These are phyloP conservation scores for Wolfiporia cocos DNA, from an alignment of 1,284 basidiomycete genomes.

Conservation along the genomic window DNA sequence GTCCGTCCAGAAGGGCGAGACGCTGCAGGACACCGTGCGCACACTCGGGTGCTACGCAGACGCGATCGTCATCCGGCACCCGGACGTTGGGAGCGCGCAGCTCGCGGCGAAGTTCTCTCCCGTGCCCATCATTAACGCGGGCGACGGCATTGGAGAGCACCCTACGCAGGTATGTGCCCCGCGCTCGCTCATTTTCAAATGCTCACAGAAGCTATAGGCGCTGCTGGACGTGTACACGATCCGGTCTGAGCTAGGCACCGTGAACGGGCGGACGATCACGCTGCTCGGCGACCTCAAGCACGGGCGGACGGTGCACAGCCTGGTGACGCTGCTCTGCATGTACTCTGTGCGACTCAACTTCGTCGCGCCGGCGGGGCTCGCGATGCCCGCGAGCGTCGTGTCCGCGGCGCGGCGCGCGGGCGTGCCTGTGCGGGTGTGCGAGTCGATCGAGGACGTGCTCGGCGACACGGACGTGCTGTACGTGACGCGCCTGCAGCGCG, in stretches of 20 bases:
- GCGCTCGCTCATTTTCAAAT: not conserved
- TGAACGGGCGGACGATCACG: constrained; percentile 95
- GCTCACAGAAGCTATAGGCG: constrained; percentile 40
- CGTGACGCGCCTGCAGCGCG: constrained; percentile 94
- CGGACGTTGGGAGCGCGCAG: constrained; percentile 88
- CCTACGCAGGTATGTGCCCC: constrained; percentile 75
- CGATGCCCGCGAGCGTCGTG: constrained; percentile 89
- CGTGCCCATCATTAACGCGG: constrained; percentile 94
- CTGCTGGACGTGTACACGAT: constrained; percentile 96
- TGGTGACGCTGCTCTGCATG: constrained; percentile 88
- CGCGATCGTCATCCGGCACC: constrained; percentile 93
- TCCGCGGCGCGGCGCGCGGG: constrained; percentile 79
- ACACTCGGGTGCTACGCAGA: constrained; percentile 96
- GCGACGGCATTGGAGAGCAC: constrained; percentile 97
- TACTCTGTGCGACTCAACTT: constrained; percentile 97
- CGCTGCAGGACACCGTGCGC: constrained; percentile 88
- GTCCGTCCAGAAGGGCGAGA: constrained; percentile 94
- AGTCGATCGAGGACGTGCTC: constrained; percentile 86
- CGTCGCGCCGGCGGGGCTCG: constrained; percentile 85
- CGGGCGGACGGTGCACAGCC: constrained; percentile 94
- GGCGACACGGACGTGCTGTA: constrained; percentile 96
- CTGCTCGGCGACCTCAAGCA: constrained; percentile 97
- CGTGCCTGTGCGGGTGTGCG: constrained; percentile 75
- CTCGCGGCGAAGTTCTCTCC: constrained; percentile 91
- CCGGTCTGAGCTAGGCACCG: constrained; percentile 95